Percentiles rank a stretch among this genome's conserved stretches.
Evolutionary conservation across 352 stramenopile species (phyloP).

Genomic region (Halophytophthora polymorphica): DNA sequence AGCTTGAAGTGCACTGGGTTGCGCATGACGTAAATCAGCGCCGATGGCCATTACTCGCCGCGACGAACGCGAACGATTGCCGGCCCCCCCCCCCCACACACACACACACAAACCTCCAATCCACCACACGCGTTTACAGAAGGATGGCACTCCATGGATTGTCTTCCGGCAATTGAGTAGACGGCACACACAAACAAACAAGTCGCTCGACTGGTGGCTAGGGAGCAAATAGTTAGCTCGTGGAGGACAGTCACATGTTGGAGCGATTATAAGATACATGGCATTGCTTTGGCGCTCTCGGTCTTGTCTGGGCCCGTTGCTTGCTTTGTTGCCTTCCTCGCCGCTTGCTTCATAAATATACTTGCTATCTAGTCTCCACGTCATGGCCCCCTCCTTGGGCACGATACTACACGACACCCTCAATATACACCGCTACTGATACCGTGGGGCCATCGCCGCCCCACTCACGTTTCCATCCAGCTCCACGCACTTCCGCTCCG

Average conservation of each 20-base stretch:
- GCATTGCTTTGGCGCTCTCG: slow-evolving; percentile 18
- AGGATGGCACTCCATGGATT: not conserved
- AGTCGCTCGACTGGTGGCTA: no score
- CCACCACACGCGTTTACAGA: not conserved
- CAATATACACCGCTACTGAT: slow-evolving; percentile 42
- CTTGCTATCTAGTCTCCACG: slow-evolving; percentile 37
- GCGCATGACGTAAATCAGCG: no score
- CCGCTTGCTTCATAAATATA: slow-evolving; percentile 34
- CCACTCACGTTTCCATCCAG: slow-evolving; percentile 18
- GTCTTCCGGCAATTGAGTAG: no score
- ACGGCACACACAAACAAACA: no score
- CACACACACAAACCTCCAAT: no score
- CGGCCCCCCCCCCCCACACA: no score
- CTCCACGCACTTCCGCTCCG: slow-evolving; percentile 24
- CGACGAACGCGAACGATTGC: not conserved
- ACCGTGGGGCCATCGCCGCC: slow-evolving; percentile 16
- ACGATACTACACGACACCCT: slow-evolving; percentile 37
- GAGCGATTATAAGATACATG: no score
- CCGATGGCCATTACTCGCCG: not conserved
- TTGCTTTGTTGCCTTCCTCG: slow-evolving; percentile 9
- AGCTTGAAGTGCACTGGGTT: no score
- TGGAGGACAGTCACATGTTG: no score
- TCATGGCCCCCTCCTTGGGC: slow-evolving; percentile 17
- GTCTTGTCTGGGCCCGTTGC: slow-evolving; percentile 5
- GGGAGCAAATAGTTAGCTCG: not conserved